Percentiles rank a stretch among this genome's conserved stretches.
These are phyloP conservation scores for Bertia moriformis DNA, from an alignment of 2,329 filamentous ascomycete species.

Conservation along the genomic window DNA sequence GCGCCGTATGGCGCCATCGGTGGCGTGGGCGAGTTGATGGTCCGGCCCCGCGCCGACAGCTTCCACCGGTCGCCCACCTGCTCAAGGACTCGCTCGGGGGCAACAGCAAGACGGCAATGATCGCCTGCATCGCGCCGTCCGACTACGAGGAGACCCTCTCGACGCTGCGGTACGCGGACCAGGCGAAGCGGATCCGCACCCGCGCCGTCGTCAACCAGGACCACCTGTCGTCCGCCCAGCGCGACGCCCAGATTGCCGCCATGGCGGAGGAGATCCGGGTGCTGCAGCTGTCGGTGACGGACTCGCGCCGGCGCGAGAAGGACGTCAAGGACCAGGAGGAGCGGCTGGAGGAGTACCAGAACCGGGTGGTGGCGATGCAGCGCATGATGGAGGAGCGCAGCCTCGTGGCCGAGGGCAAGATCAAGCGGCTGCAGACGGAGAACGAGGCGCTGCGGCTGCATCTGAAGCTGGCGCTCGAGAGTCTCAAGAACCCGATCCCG, in stretches of 20 bases:
- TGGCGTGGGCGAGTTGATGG: not conserved
- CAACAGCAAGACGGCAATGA: slow-evolving; percentile 98
- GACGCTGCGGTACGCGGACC: slow-evolving; percentile 90
- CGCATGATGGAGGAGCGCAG: slow-evolving; percentile 89
- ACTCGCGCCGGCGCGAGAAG: slow-evolving; percentile 55
- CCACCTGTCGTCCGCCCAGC: slow-evolving; percentile 77
- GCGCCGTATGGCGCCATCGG: not conserved
- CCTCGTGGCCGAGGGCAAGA: slow-evolving; percentile 85
- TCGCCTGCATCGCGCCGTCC: slow-evolving; percentile 85
- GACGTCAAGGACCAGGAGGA: slow-evolving; percentile 68
- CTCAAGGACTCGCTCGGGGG: slow-evolving; percentile 91
- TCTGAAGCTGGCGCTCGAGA: slow-evolving; percentile 70
- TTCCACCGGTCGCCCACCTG: too few species aligned
- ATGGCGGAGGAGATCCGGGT: slow-evolving; percentile 91
- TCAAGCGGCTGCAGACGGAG: slow-evolving; percentile 74
- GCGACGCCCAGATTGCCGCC: slow-evolving; percentile 81
- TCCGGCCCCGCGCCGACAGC: slow-evolving; percentile 16
- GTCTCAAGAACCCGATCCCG: slow-evolving; percentile 85
- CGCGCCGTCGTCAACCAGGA: slow-evolving; percentile 92
- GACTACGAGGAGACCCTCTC: slow-evolving; percentile 97
- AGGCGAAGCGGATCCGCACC: slow-evolving; percentile 93
- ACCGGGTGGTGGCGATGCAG: slow-evolving; percentile 77
- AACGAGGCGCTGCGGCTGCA: slow-evolving; percentile 82
- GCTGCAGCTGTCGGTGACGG: slow-evolving; percentile 63
- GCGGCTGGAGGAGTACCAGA: slow-evolving; percentile 85